Evolutionary conservation across 1,284 basidiomycete genomes (phyloP), one percentile per base, ranked within the genome.

Genomic region (Sporisorium scitamineum): DNA sequence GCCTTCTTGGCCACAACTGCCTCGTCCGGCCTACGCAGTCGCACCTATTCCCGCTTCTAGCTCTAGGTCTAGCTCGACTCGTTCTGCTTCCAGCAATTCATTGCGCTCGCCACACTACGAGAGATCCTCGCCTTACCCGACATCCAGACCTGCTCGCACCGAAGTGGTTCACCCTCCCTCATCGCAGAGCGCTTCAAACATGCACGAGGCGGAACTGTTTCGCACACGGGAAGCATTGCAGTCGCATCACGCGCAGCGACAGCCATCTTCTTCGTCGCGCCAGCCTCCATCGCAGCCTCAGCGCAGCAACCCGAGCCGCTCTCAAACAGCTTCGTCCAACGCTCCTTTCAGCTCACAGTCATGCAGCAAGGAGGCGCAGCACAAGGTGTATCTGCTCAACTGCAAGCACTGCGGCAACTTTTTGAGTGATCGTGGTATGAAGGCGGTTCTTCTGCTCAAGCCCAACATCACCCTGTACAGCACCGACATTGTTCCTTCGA

Each of bases 381-480:
- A 87, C 86, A 91, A 91, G 84, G 92, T 94, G 61, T 94, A 92
- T 89, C 89, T 92, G 32, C 86, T 94, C 60, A 91, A 92, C 83
- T 94, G 93, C 86, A 90, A 88, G 75, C 88, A 89, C 20, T 94
- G 93, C 83, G 88, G 88, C 37, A 89, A 88, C 50, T 94, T 94
- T 83, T 85, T 94, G 52, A 92, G 92, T 20, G 93, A 94, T 84
- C 89, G 93, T 20, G 93, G 91, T 54, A 94, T 94, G 93, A 92
- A 92, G 88, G 93, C 93, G 48, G 92, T 94, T 41, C 88, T 94
- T 18, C 88, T 94, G 31, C 88, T 94, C 68, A 90, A 91, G 72
- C 93, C 93, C 4, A 91, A 91, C 70, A 91, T 94, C 72, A 90
- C 92, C 22, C 89, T 94, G 50, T 95, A 90, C 85, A 93, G 92